Evolutionary conservation across 495 filamentous ascomycete species (phyloP), one percentile per base, ranked within the genome.

Genomic region (Penicillium turbatum): DNA sequence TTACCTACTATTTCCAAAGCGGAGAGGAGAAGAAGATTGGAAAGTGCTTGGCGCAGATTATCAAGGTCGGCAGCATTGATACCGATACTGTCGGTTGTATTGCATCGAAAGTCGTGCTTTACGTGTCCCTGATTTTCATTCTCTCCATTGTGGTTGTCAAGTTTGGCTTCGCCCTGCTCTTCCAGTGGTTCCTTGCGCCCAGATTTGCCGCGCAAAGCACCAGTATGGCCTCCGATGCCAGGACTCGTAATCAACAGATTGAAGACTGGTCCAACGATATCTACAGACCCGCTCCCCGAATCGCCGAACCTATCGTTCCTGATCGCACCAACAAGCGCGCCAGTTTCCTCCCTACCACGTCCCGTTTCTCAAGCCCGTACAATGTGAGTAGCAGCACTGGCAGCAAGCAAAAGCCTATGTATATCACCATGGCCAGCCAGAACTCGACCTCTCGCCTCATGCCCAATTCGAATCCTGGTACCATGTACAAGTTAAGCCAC

Each of bases 191-290:
- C 64, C 74, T 96, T 54, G 85, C 86, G 57, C 85, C 85, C 54
- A 85, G 83, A 27, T 92, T 90, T 64, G 92, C 85, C 8, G 87
- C 93, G 0, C 71, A 78, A 26, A 91, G 85, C 62, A 89, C 92
- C 3, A 87, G 85, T 10, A 73, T 83, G 63, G 72, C 71, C 13
- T 79, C 86, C 2, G 85, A 91, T 67, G 77, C 80, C 40, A 89
- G 88, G 64, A 85, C 88, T 66, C 83, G 95, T 39, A 86, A 92
- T 50, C 86, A 89, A 54, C 89, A 97, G 66, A 99, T 99, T 51
- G 95, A 99, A 70, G 92, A 97, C 57, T 99, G 95, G 95, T 86
- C 84, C 11, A 92, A 99, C 54, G 95, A 99, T 59, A 97, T 97
- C 61, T 97, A 97, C 62, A 85, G 90, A 26, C 86, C 91, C 10